These are phyloP conservation scores for Davidsoniella eucalypti DNA, from an alignment of 2,329 filamentous ascomycete genomes.

Conservation along the genomic window DNA sequence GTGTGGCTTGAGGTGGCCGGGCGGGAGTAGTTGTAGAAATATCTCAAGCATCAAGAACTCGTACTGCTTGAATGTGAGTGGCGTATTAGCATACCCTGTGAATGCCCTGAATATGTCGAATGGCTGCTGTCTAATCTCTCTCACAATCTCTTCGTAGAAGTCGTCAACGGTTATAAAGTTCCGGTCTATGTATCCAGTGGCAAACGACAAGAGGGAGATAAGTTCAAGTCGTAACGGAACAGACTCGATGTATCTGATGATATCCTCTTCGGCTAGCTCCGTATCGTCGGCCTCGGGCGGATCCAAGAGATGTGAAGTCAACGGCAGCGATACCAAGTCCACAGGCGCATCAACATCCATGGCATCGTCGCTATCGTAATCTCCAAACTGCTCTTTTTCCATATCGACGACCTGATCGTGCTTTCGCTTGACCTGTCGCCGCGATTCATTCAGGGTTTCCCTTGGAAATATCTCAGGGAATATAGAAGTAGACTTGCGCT, in stretches of 20 bases:
- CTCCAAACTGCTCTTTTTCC: slow-evolving; percentile 42
- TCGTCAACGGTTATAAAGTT: slow-evolving; percentile 27
- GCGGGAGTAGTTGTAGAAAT: slow-evolving; percentile 28
- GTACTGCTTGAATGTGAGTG: slow-evolving; percentile 23
- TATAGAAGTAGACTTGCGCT: slow-evolving; percentile 30
- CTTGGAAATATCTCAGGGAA: slow-evolving; percentile 53
- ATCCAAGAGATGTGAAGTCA: not conserved
- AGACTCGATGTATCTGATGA: slow-evolving; percentile 29
- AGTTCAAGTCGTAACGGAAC: slow-evolving; percentile 46
- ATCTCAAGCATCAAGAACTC: slow-evolving; percentile 30
- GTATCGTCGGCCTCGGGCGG: slow-evolving; percentile 1
- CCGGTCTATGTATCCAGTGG: slow-evolving; percentile 13
- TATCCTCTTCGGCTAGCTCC: slow-evolving; percentile 8
- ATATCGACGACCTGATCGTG: slow-evolving; percentile 33
- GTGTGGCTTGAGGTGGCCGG: slow-evolving; percentile 25
- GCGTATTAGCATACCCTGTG: slow-evolving; percentile 15
- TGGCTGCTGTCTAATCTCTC: slow-evolving; percentile 20
- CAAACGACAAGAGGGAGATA: slow-evolving; percentile 38
- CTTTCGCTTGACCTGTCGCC: slow-evolving; percentile 32
- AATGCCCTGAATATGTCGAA: slow-evolving; percentile 11
- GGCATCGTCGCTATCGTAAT: slow-evolving; percentile 27
- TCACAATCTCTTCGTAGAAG: slow-evolving; percentile 42
- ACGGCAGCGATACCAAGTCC: not conserved
- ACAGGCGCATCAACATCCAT: slow-evolving; percentile 14
- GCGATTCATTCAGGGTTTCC: slow-evolving; percentile 27